Evolutionary conservation across 768 basidiomycete species (phyloP).

Genomic region (Postia placenta): DNA sequence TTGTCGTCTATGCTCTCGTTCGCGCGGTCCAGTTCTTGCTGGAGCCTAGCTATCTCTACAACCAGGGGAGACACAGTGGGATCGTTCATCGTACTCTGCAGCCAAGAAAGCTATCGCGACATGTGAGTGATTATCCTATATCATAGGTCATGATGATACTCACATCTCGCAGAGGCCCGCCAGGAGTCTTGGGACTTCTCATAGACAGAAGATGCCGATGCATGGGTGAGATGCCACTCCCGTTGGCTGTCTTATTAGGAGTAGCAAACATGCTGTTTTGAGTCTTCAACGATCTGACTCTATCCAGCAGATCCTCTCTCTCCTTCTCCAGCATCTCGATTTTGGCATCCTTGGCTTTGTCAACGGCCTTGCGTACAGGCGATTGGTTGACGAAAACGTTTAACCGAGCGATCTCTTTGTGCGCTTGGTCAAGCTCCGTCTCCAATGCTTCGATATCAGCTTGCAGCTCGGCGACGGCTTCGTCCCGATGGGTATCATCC

Average conservation of each 20-base stretch:
- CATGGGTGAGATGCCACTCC: constrained; percentile 67
- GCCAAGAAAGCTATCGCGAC: constrained; percentile 59
- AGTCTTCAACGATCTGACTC: constrained; percentile 53
- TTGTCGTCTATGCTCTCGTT: constrained; percentile 88
- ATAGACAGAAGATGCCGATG: constrained; percentile 67
- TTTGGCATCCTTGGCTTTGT: constrained; percentile 67
- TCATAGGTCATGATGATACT: constrained; percentile 18
- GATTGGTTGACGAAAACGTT: constrained; percentile 63
- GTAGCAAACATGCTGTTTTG: constrained; percentile 48
- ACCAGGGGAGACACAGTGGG: constrained; percentile 55
- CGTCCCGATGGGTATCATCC: constrained; percentile 16
- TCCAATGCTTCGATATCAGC: constrained; percentile 62
- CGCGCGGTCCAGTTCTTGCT: constrained; percentile 69
- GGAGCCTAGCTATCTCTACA: constrained; percentile 67
- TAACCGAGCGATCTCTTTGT: constrained; percentile 69
- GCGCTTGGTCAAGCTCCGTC: constrained; percentile 68
- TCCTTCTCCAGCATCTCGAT: constrained; percentile 74
- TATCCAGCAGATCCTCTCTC: constrained; percentile 69
- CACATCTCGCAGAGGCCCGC: constrained; percentile 73
- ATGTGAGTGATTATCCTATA: not conserved
- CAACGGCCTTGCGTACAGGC: constrained; percentile 71
- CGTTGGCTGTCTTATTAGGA: constrained; percentile 47
- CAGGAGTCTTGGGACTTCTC: constrained; percentile 70
- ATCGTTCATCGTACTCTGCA: constrained; percentile 56
- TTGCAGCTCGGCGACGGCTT: constrained; percentile 34